phyloP scores from a whole-genome alignment of 495 filamentous ascomycete species.

The Aspergillus coremiiformis region DNA sequence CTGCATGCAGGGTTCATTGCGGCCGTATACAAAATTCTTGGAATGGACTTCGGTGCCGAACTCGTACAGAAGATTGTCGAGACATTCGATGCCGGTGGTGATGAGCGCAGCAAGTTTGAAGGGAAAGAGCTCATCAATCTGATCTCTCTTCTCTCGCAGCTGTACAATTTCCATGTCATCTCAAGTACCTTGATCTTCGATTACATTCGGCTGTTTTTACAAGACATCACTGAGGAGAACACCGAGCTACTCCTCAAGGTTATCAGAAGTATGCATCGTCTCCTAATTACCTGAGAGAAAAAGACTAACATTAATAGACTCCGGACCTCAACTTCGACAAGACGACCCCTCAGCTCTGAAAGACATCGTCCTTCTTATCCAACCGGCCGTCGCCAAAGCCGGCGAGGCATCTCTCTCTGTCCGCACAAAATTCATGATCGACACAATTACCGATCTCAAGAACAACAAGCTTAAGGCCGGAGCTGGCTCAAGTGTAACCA shows the following conservation, averaged over 20 bases:
- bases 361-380: slow-evolving; percentile 77
- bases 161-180: slow-evolving; percentile 89
- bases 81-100: slow-evolving; percentile 46
- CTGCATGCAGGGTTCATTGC: slow-evolving; percentile 86
- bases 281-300: neutral
- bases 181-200: slow-evolving; percentile 80
- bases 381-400: slow-evolving; percentile 56
- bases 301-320: slow-evolving; percentile 29
- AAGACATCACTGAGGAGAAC: slow-evolving; percentile 74
- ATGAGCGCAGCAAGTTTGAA: slow-evolving; percentile 36
- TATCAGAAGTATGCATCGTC: slow-evolving; percentile 50
- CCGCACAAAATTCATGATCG: slow-evolving; percentile 96
- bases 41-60: slow-evolving; percentile 80
- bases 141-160: slow-evolving; percentile 71
- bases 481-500: slow-evolving; percentile 51
- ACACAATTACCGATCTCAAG: slow-evolving; percentile 87
- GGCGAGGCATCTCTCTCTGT: slow-evolving; percentile 70
- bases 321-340: slow-evolving; percentile 73
- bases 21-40: slow-evolving; percentile 77
- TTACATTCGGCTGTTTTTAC: slow-evolving; percentile 71
- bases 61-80: slow-evolving; percentile 70
- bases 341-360: slow-evolving; percentile 89
- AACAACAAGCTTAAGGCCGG: slow-evolving; percentile 84
- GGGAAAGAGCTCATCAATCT: slow-evolving; percentile 72
- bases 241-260: slow-evolving; percentile 84